Percentiles rank a stretch among this genome's conserved stretches.
phyloP scores from a whole-genome alignment of 2,329 filamentous ascomycete species.

The Fusarium caatingaense region DNA sequence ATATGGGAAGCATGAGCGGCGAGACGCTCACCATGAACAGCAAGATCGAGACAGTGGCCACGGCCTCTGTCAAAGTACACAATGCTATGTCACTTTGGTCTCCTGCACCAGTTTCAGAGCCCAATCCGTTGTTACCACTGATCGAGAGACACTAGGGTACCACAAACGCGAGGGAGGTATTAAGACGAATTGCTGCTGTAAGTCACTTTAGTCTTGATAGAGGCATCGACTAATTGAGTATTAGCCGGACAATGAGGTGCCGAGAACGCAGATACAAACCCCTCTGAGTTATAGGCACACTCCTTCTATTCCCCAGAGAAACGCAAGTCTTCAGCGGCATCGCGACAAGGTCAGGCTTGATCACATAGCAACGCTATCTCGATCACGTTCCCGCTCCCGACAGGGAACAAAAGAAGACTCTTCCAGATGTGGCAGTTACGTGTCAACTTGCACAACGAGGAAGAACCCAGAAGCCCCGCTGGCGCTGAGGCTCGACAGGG shows the following conservation, averaged over 20 bases:
- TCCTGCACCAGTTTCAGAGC: constrained; percentile 52
- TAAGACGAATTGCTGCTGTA: constrained; percentile 49
- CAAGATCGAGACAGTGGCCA: constrained; percentile 63
- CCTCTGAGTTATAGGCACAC: constrained; percentile 9
- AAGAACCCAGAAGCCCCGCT: constrained; percentile 16
- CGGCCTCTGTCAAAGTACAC: constrained; percentile 62
- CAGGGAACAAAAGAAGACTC: constrained; percentile 11
- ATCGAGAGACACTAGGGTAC: constrained; percentile 63
- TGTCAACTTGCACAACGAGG: constrained; percentile 16
- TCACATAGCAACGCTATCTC: not conserved
- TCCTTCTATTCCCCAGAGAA: constrained; percentile 40
- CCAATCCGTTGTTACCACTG: constrained; percentile 57
- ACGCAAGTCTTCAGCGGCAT: constrained; percentile 37
- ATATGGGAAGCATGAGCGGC: constrained; percentile 45
- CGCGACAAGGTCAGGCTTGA: not conserved
- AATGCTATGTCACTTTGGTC: constrained; percentile 65
- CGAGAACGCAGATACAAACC: constrained; percentile 1
- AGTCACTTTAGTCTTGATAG: constrained; percentile 10
- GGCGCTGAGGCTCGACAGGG: constrained; percentile 2
- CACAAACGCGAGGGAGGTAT: constrained; percentile 56
- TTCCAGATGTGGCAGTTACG: constrained; percentile 17
- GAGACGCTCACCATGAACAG: constrained; percentile 58
- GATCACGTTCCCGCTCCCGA: not conserved
- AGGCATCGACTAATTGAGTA: not conserved
- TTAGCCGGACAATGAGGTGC: not conserved